Base-by-base conservation (phyloP, 345 rosid genomes). In the Euphorbia peplus region DNA sequence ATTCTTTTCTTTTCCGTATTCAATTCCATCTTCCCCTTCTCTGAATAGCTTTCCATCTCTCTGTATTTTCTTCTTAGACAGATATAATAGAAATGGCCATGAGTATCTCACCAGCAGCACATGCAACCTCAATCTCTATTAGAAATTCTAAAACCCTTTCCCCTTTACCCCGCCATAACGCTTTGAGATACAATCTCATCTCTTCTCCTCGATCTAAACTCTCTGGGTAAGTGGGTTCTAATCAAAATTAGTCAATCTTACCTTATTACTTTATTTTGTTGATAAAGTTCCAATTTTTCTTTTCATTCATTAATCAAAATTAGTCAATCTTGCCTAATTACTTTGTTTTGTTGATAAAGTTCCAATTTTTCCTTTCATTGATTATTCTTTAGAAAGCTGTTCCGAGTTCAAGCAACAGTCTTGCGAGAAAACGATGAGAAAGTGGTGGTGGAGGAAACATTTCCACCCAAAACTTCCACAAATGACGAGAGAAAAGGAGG, bases 341-440 rank as follows among this genome's bases (percentile, higher is more conserved):
- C 6, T 26, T 39, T 5, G 10, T 35, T 37, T 44, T 37, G 66
- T 11, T 12, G 12, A 62, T 39, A 1, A 39, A 39, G 29, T 62
- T 63, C 66, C 9, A 15, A 26, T 28, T 30, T 7, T 68, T 14
- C 12, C 14, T 15, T 44, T 32, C 37, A 6, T 32, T 32, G 37
- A n/a, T 32, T 32, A 6, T 8, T 39, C 3, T 57, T 4, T 29
- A 46, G 64, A 85, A 91, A 80, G 67, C 66, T 15, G 60, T 69
- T 29, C 74, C 75, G 68, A 42, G 81, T 89, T 16, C 80, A 72
- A 73, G 95, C 90, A 4, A 73, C 90, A 9, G 70, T 86, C 70
- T 65, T 91, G 75, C 84, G 84, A 77, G 95, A 91, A 48, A 71
- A 84, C n/a, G 95, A 93, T 53, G 67, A 88, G 78, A 78, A 85